Conservation (phyloP, 345 rosid species). For the Citrus medica region DNA sequence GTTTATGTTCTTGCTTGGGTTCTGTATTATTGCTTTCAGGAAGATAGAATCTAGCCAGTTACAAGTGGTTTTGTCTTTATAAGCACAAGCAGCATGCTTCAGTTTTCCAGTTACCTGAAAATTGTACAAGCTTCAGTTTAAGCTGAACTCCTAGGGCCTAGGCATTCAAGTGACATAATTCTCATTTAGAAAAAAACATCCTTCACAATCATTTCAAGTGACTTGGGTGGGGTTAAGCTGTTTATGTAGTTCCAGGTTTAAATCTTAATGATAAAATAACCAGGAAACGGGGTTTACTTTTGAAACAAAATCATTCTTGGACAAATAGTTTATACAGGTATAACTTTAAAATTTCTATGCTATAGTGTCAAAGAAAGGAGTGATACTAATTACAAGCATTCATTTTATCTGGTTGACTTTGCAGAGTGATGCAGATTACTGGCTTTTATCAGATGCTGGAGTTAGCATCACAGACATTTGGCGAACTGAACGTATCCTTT, state of each 20-base stretch:
- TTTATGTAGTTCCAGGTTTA: background rate
- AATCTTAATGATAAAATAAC: background rate
- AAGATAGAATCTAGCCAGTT: background rate
- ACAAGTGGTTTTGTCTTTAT: background rate
- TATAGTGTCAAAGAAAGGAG: background rate
- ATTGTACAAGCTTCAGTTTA: background rate
- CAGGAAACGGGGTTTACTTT: background rate
- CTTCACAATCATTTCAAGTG: background rate
- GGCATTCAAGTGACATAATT: too few relatives aligned
- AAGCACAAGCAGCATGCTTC: background rate
- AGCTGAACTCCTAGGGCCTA: too few relatives aligned
- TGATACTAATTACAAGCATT: background rate
- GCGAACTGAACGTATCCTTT: constrained; percentile 81
- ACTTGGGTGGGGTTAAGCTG: background rate
- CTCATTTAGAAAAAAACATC: too few relatives aligned
- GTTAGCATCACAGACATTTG: constrained; percentile 91
- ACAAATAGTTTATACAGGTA: background rate
- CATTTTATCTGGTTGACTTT: constrained; percentile 12
- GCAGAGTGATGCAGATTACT: constrained; percentile 88
- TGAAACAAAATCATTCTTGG: background rate
- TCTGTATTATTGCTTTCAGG: background rate
- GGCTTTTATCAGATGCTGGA: constrained; percentile 88
- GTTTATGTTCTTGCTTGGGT: constrained; percentile 23
- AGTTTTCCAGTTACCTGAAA: background rate
- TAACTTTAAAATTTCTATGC: background rate